Evolutionary conservation across 208 protist species (phyloP), one percentile per base, ranked within the genome.

Genomic region (Crithidia expoeki): DNA sequence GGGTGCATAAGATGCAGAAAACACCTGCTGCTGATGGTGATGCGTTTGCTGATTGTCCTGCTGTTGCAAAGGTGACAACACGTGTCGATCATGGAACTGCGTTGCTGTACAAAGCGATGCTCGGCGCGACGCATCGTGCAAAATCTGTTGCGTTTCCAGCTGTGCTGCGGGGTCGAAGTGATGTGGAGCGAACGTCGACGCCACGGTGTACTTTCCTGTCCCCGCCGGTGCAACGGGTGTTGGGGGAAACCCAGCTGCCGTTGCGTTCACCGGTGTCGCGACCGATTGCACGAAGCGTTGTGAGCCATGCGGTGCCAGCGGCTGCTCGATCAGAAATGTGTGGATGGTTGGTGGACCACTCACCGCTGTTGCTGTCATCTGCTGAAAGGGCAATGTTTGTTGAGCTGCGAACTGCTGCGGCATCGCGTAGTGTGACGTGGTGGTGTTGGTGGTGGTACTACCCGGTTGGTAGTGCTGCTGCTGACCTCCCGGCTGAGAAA

Each of bases 281-380:
- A 33, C 21, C 0, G 6, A 36, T 5, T 61, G 56, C n/a, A 32
- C 7, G 11, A 61, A 49, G 14, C 49, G 38, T 17, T 5, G 19
- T 30, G 56, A 14, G 56, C 7, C 23, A 4, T 61, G 56, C 38
- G 2, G 56, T 23, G n/a, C 2, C 36, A 36, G 5, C 16, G 33
- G 33, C 42, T 59, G 57, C 19, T 49, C 36, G 6, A 73, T 51
- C n/a, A 66, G 19, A 23, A 73, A 40, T 1, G 68, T 4, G n/a
- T 73, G 58, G 23, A 42, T 12, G 7, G n/a, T 32, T 5, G 57
- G 67, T 12, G 19, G 36, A 1, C 28, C 34, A 17, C 33, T 21
- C 21, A 27, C 55, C 6, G 27, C 55, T 7, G 53, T 4, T 2
- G 4, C 23, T 10, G 53, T 27, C 28, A 42, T 1, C 10, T n/a